Evolutionary conservation across 495 filamentous ascomycete genomes (phyloP).

Genomic region (Tuber microsphaerosporum): DNA sequence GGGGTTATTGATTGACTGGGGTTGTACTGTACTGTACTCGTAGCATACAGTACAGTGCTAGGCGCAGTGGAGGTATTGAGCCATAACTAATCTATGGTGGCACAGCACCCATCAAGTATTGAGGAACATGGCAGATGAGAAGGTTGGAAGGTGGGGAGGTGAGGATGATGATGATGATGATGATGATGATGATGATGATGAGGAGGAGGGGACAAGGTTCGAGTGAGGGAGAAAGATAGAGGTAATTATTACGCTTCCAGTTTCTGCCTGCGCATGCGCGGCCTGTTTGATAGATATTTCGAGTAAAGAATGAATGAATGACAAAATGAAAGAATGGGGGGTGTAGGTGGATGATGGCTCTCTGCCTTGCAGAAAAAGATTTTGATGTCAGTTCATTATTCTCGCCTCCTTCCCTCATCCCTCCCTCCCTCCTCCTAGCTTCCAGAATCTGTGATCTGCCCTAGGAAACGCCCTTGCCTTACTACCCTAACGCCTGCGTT

Average conservation of each 20-base stretch:
- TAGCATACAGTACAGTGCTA: background rate
- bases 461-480: background rate
- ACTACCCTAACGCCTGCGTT: background rate
- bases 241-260: background rate
- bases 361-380: background rate
- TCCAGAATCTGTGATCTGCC: background rate
- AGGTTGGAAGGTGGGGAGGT: background rate
- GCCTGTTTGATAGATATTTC: background rate
- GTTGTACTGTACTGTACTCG: background rate
- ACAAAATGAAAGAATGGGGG: background rate
- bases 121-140: background rate
- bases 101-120: background rate
- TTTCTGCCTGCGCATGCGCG: background rate
- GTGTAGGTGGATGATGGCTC: background rate
- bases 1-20: background rate
- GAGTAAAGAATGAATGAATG: background rate
- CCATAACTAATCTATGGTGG: background rate
- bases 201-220: background rate
- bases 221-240: background rate
- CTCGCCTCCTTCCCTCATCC: background rate
- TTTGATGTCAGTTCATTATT: background rate
- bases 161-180: background rate
- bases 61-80: background rate
- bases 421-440: background rate
- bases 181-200: background rate